These are phyloP conservation scores for Suillus clintonianus DNA, from an alignment of 768 basidiomycete species.

Conservation along the genomic window DNA sequence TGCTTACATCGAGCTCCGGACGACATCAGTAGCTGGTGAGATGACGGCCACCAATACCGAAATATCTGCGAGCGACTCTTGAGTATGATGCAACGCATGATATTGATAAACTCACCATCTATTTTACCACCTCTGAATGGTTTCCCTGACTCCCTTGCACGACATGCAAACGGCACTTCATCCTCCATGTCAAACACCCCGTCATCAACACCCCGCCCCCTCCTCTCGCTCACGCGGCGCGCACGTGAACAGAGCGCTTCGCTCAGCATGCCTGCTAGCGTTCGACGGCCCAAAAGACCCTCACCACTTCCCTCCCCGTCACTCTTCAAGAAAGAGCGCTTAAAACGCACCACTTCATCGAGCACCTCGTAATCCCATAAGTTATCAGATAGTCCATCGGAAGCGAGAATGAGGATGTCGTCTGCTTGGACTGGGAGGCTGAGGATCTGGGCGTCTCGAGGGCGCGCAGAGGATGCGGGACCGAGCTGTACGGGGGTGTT, in stretches of 20 bases:
- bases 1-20: constrained; percentile 12
- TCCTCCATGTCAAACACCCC: constrained; percentile 33
- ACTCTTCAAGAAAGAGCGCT: constrained; percentile 34
- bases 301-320: constrained; percentile 17
- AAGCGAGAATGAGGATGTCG: constrained; percentile 80
- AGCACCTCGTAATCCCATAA: constrained; percentile 87
- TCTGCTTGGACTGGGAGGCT: constrained; percentile 68
- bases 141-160: constrained; percentile 74
- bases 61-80: constrained; percentile 47
- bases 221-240: constrained; percentile 62
- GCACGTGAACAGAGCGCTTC: constrained; percentile 84
- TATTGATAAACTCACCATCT: constrained; percentile 57
- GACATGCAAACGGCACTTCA: constrained; percentile 84
- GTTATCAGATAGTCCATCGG: constrained; percentile 84
- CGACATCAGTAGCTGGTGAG: constrained; percentile 42
- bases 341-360: constrained; percentile 73
- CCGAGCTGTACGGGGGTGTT: constrained; percentile 70
- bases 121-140: constrained; percentile 80
- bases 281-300: constrained; percentile 44
- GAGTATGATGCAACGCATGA: not conserved
- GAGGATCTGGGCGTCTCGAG: constrained; percentile 68
- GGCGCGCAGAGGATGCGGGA: constrained; percentile 59
- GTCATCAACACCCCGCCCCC: constrained; percentile 22
- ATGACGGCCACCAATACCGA: constrained; percentile 69
- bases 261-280: constrained; percentile 69